Base-by-base conservation (phyloP, 176 grass and related monocot species). In the Eremochloa ophiuroides region DNA sequence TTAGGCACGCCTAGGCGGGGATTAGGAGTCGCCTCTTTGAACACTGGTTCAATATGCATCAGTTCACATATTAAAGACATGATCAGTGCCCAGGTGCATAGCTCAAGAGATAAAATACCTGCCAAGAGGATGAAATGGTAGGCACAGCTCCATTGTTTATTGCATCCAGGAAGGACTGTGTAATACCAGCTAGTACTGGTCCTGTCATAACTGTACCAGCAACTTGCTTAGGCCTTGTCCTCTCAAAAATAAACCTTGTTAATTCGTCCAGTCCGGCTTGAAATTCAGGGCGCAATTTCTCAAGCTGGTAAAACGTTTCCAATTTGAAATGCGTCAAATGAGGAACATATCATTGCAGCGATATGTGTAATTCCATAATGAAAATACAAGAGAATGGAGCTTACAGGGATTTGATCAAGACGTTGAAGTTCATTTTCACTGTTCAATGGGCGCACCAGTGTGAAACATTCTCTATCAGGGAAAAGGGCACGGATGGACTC, bases 141-240 rank as follows among this genome's bases (percentile, higher is more conserved):
- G 96, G 96, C 31, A 99, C 93, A 44, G 96, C 96, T 65, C 93
- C 96, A 73, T 71, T 91, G 69, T 99, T 99, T 61, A 99, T 95
- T 72, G 95, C 95, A 85, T 98, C 95, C 62, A 98, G 81, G 83
- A 98, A 98, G 78, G 95, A 95, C 69, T 99, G 96, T 31, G 93
- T 95, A 41, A 99, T 48, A 78, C 93, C 93, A 76, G 96, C 88
- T 77, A 99, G 91, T 69, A 99, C 82, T 43, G 96, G 93, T 15
- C 96, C 96, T 63, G 96, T 99, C 96, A 99, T 37, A 30, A 79
- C 91, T 48, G 90, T 92, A 72, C 93, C 93, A 70, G 90, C 84
- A 76, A 99, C 82, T 86, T 95, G 96, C 79, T 99, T 99, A 46
- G 96, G 90, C 61, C 91, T 89, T 73, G 93, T 95, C 74, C 96